These are phyloP conservation scores for Cucumis melo DNA, from an alignment of 306 rosid genomes.

Conservation along the genomic window DNA sequence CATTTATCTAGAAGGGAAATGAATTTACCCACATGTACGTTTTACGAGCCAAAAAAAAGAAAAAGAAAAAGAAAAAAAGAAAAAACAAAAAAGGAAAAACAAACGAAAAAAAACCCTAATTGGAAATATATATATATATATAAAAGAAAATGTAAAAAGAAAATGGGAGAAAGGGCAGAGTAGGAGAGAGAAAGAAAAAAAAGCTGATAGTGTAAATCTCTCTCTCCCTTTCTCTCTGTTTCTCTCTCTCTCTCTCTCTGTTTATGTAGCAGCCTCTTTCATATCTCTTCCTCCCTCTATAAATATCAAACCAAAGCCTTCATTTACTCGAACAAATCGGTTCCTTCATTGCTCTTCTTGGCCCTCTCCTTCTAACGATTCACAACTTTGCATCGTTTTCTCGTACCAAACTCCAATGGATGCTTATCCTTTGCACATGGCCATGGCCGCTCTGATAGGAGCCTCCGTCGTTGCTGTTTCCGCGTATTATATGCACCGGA, in stretches of 20 bases:
- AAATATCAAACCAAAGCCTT: constrained; percentile 19
- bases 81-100: neutral
- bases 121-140: neutral
- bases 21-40: no score
- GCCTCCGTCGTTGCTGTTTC: constrained; percentile 86
- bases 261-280: neutral
- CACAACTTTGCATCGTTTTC: constrained; percentile 11
- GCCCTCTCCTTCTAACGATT: neutral
- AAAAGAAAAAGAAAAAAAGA: no score
- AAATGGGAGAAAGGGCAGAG: neutral
- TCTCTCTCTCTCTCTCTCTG: neutral
- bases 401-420: constrained; percentile 40
- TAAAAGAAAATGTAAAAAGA: neutral
- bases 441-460: constrained; percentile 89
- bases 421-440: constrained; percentile 64
- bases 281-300: constrained; percentile 16
- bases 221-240: neutral
- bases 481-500: constrained; percentile 86
- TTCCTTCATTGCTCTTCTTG: neutral
- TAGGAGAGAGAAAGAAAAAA: neutral
- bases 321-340: constrained; percentile 8
- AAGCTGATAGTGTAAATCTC: neutral
- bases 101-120: neutral
- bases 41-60: no score
- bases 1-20: no score